A percentile compares a stretch with the other conserved stretches of the same genome.
phyloP scores from a whole-genome alignment of 371 early-diverging fungal genomes.

The Conidiobolus incongruus region DNA sequence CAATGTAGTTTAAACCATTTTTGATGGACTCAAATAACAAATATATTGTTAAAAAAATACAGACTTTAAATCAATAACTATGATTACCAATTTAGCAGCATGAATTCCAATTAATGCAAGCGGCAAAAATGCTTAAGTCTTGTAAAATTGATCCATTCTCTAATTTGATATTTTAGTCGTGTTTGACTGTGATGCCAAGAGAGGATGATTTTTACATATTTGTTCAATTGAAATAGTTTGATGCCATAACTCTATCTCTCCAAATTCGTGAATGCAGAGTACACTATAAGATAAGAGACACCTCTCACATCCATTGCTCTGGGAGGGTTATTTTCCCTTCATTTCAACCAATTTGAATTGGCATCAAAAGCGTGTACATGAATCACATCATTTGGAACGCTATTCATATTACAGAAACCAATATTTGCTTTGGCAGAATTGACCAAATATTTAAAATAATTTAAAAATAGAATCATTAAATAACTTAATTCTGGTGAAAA shows the following conservation, averaged over 20 bases:
- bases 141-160: background rate
- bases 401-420: too few relatives aligned
- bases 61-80: conserved; percentile 17
- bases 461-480: conserved; percentile 12
- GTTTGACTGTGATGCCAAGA: too few relatives aligned
- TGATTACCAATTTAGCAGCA: conserved; percentile 19
- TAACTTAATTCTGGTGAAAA: conserved; percentile 18
- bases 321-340: conserved; percentile 29
- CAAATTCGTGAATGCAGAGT: conserved; percentile 45
- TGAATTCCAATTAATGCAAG: conserved; percentile 30
- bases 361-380: too few relatives aligned
- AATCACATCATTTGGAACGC: too few relatives aligned
- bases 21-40: conserved; percentile 25
- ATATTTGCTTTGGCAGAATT: too few relatives aligned
- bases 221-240: conserved; percentile 22
- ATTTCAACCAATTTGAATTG: conserved; percentile 25
- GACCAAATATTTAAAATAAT: too few relatives aligned
- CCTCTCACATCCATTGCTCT: conserved; percentile 41
- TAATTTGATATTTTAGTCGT: too few relatives aligned
- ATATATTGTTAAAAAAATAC: conserved; percentile 19
- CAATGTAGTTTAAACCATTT: conserved; percentile 32
- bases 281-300: conserved; percentile 47
- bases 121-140: conserved; percentile 21
- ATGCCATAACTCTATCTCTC: conserved; percentile 56
- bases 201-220: too few relatives aligned